Conservation (phyloP, 345 rosid genomes). For the Dovyalis caffra region DNA sequence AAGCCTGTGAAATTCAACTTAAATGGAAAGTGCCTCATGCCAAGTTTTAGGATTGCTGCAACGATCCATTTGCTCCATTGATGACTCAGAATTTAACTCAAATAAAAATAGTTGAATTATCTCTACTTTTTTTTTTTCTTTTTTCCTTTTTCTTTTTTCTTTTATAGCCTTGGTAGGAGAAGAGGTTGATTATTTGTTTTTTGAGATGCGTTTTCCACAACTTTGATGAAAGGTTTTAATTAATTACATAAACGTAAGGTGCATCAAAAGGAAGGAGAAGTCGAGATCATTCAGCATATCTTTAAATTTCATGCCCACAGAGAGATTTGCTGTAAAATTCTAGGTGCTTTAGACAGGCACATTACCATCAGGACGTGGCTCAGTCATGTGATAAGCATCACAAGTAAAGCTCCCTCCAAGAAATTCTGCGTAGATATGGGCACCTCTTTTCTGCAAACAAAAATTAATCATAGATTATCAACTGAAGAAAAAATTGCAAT, state of each 20-base stretch:
- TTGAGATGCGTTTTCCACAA: neutral
- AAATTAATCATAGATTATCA: neutral
- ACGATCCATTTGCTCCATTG: neutral
- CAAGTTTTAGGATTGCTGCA: neutral
- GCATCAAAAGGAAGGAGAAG: neutral
- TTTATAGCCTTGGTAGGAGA: neutral
- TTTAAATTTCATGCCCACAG: neutral
- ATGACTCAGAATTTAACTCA: neutral
- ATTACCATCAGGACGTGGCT: conserved; percentile 90
- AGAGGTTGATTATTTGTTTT: neutral
- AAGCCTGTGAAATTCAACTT: neutral
- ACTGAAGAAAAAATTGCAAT: neutral
- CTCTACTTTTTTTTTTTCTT: neutral
- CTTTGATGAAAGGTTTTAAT: neutral
- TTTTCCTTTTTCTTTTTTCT: too few species aligned
- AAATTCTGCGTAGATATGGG: conserved; percentile 86
- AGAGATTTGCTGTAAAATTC: neutral
- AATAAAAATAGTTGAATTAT: neutral
- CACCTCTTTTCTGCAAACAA: conserved; percentile 70
- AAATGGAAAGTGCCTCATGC: neutral
- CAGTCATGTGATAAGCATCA: conserved; percentile 98
- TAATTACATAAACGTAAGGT: neutral
- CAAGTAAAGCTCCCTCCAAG: conserved; percentile 93
- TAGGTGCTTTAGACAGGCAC: conserved; percentile 3
- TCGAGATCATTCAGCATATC: neutral